Base-by-base conservation (phyloP, 768 basidiomycete species). In the Mycena polygramma region DNA sequence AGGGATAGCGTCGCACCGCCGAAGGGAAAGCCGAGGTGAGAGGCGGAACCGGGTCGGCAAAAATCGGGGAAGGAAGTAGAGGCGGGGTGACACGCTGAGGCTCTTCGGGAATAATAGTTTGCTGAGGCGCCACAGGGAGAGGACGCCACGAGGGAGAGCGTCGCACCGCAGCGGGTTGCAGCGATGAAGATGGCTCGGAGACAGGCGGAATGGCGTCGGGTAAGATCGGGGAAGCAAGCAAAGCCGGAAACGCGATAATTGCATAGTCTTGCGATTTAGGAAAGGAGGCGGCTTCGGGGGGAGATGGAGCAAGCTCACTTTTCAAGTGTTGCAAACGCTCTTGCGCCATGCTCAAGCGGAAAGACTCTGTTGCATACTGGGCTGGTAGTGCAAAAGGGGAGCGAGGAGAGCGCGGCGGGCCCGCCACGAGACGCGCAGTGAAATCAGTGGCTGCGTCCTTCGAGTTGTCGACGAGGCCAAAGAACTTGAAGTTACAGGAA, bases 41-140 rank as follows among this genome's bases (percentile, higher is more conserved):
- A 20, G 35, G 8, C 15, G 46, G 6, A n/a, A 22, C 11, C 53
- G 26, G n/a, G 37, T 60, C 39, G 20, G 30, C 35, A 48, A 36
- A 41, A 55, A 48, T 65, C 22, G 46, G 22, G 20, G 63, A 60
- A 15, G 59, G 46, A 59, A 59, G 58, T 20, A 48, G 35, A 59
- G 30, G 45, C 35, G 35, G 6, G 30, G 30, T 30, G 30, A 30
- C 30, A 60, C 5, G 46, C 19, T 22, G 59, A 60, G n/a, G 22
- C 26, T 58, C 59, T 37, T n/a, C 49, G 49, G 19, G 22, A 8
- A 20, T 26, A 26, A 60, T 43, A 66, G 57, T 30, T 30, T 30
- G 30, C 30, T 30, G 30, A 30, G 30, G 30, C 30, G 30, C 30
- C 30, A 30, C 30, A 30, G 30, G 30, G 30, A 30, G 30, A 30